Evolutionary conservation across 345 rosid genomes (phyloP), one percentile per base, ranked within the genome.

Genomic region (Pistacia vera): DNA sequence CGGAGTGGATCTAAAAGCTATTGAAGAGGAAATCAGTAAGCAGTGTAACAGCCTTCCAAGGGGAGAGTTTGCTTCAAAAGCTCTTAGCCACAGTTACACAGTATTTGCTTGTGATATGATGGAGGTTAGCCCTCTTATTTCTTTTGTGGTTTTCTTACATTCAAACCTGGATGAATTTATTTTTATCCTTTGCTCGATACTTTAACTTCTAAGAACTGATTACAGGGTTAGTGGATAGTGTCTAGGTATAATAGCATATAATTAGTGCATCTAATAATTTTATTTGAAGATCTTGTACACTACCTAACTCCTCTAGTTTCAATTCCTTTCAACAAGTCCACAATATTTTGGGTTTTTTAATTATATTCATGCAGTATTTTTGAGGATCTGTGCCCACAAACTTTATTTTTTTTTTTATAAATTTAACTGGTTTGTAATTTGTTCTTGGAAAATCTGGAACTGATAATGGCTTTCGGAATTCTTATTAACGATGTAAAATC

Each of bases 31-130:
- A 83, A 90, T 93, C n/a, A 83, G 74, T 63, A 88, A 84, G 74
- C 97, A 95, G 76, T 89, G 97, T 80, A 73, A 79, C 20, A 79
- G 84, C 80, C 91, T 93, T 78, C 97, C 99, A 12, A 88, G 99
- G 66, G 93, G 91, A 82, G 92, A 89, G 38, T 88, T 92, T 83
- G 97, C 97, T 78, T 83, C 87, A 44, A 91, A 92, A 85, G 98
- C 99, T 46, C 72, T 92, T 12, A 85, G 88, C 83, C 95, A 93
- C 90, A 90, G 98, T 75, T 96, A 93, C 79, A 88, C 77, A 11
- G 90, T 96, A 20, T 85, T 88, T 83, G 98, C 94, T 74, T 85
- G 80, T 74, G 98, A 96, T 73, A 89, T 91, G 94, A 82, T 86
- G 61, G 95, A 93, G 97, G 99, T 93, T 35, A 6, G 86, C 74